Percentiles rank a stretch among this genome's conserved stretches.
Evolutionary conservation across 2,329 filamentous ascomycete species (phyloP).

Genomic region (Fusarium nelsonii): DNA sequence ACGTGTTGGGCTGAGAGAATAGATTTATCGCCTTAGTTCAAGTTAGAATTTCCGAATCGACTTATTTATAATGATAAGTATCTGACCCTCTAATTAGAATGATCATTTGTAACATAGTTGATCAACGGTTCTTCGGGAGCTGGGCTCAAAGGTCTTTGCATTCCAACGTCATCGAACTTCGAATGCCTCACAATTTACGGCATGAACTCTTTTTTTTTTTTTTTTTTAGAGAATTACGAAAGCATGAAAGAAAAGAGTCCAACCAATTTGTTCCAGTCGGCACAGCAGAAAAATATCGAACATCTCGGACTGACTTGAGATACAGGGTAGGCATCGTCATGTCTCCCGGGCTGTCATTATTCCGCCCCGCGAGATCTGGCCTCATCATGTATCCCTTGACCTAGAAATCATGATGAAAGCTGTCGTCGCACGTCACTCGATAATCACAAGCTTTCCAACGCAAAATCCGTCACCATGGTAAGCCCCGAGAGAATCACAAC

Average conservation of each 20-base stretch:
- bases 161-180: too few relatives aligned
- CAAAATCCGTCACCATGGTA: conserved; percentile 47
- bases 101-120: too few relatives aligned
- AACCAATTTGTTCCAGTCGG: too few relatives aligned
- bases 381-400: conserved; percentile 38
- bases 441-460: conserved; percentile 14
- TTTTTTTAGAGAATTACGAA: too few relatives aligned
- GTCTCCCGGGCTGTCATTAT: conserved; percentile 22
- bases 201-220: too few relatives aligned
- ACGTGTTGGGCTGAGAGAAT: conserved; percentile 22
- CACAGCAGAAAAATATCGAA: too few relatives aligned
- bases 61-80: too few relatives aligned
- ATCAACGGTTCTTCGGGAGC: too few relatives aligned
- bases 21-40: conserved; percentile 6
- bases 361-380: conserved; percentile 48
- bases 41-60: too few relatives aligned
- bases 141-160: too few relatives aligned
- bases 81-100: too few relatives aligned
- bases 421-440: conserved; percentile 22
- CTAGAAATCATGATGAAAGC: conserved; percentile 42
- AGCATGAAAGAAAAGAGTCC: too few relatives aligned
- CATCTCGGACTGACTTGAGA: background rate
- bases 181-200: background rate
- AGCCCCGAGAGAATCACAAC: accelerated
- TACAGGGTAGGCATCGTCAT: conserved; percentile 23